Percentiles rank a stretch among this genome's conserved stretches.
These are phyloP conservation scores for Thinopyrum elongatum DNA, from an alignment of 176 grass and related monocot genomes.

Conservation along the genomic window DNA sequence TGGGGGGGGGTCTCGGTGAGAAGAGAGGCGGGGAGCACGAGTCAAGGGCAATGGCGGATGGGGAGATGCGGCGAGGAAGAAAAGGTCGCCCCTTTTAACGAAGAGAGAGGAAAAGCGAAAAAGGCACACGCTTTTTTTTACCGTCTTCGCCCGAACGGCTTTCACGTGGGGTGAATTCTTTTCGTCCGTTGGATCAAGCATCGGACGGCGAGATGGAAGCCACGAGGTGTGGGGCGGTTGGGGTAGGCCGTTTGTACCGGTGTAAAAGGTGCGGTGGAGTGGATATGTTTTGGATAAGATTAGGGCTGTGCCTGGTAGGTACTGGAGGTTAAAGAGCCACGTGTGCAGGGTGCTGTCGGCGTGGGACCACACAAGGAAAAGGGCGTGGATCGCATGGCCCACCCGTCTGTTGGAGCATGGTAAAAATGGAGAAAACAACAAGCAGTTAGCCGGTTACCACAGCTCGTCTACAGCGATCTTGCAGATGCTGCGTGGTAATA, in stretches of 20 bases:
- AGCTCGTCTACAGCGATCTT: neutral
- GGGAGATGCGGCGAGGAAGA: constrained; percentile 21
- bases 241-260: neutral
- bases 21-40: neutral
- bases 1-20: neutral
- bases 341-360: neutral
- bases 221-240: neutral
- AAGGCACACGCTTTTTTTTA: neutral
- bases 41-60: constrained; percentile 7
- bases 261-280: neutral
- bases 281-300: constrained; percentile 52
- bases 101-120: neutral
- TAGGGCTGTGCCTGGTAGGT: neutral
- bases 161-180: neutral
- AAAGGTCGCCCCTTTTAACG: constrained; percentile 12
- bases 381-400: neutral
- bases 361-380: neutral
- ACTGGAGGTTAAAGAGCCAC: constrained; percentile 18
- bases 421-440: neutral
- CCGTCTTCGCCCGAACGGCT: neutral
- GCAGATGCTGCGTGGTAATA: neutral
- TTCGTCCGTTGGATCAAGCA: accelerated
- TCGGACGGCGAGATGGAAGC: neutral
- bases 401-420: neutral
- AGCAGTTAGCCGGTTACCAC: neutral